phyloP scores from a whole-genome alignment of 2,329 filamentous ascomycete species.

The Colletotrichum chrysophilum region DNA sequence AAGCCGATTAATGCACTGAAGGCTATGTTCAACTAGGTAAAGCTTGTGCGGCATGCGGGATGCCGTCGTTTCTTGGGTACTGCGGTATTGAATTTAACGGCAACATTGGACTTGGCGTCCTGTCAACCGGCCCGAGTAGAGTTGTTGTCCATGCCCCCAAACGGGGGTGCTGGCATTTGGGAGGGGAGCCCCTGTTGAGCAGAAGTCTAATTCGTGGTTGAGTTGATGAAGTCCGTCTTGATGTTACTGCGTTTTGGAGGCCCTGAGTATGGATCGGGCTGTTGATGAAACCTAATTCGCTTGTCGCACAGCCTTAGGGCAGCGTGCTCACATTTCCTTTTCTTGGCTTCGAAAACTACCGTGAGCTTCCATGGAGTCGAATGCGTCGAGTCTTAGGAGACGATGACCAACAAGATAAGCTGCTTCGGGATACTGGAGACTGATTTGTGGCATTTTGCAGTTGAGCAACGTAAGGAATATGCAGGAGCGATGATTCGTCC shows the following conservation, averaged over 20 bases:
- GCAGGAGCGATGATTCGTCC: neutral
- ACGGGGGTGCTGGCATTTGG: neutral
- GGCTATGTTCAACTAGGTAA: neutral
- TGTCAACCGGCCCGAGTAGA: neutral
- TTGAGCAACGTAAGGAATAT: neutral
- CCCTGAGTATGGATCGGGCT: fast-evolving
- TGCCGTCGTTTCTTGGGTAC: neutral
- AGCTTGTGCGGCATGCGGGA: neutral
- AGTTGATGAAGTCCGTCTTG: fast-evolving
- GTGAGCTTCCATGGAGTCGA: neutral
- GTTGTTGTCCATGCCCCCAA: neutral
- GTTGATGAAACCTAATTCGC: neutral
- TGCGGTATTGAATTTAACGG: neutral
- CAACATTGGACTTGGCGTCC: neutral
- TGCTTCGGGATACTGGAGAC: neutral
- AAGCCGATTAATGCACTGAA: neutral
- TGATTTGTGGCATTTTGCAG: neutral
- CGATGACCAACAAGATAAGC: neutral
- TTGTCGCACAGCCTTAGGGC: fast-evolving
- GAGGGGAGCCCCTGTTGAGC: neutral
- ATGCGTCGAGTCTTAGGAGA: fast-evolving
- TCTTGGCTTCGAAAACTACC: fast-evolving
- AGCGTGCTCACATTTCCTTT: neutral
- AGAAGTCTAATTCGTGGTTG: neutral
- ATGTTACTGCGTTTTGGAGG: neutral